phyloP scores from a whole-genome alignment of 1,139 yeast species.

The Geotrichum cucujoidarum region DNA sequence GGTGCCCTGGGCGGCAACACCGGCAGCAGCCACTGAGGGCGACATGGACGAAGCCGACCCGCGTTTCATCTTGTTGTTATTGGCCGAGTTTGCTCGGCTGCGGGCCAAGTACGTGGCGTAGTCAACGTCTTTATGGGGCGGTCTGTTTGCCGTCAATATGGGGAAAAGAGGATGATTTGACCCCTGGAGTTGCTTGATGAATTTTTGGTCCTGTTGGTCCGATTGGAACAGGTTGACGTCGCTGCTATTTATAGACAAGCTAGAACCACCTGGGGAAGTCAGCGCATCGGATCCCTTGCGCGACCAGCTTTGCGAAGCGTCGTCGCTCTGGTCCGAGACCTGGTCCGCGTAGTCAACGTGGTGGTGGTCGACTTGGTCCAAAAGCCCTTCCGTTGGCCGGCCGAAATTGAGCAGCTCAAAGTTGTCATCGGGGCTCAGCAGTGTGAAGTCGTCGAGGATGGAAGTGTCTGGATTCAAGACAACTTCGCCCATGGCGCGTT shows the following conservation, averaged over 20 bases:
- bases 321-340: constrained; percentile 1
- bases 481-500: constrained; percentile 17
- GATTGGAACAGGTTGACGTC: constrained; percentile 8
- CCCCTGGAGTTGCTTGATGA: constrained; percentile 4
- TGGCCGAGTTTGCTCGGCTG: constrained; percentile 1
- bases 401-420: constrained; percentile 16
- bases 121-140: constrained; percentile 16
- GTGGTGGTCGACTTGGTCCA: constrained; percentile 7
- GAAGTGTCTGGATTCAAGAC: constrained; percentile 10
- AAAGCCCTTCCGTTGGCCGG: constrained; percentile 9
- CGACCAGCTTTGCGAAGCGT: neutral
- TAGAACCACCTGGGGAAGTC: neutral
- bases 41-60: neutral
- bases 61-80: neutral
- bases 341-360: constrained; percentile 8
- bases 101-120: constrained; percentile 6
- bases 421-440: constrained; percentile 19
- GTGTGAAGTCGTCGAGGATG: constrained; percentile 17
- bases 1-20: neutral
- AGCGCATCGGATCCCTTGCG: neutral
- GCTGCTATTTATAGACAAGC: neutral
- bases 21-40: neutral
- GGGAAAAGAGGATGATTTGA: constrained; percentile 16
- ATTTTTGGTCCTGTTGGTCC: constrained; percentile 8
- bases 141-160: constrained; percentile 18